Conservation (phyloP, 1,284 basidiomycete genomes). For the Irpex lacteus region DNA sequence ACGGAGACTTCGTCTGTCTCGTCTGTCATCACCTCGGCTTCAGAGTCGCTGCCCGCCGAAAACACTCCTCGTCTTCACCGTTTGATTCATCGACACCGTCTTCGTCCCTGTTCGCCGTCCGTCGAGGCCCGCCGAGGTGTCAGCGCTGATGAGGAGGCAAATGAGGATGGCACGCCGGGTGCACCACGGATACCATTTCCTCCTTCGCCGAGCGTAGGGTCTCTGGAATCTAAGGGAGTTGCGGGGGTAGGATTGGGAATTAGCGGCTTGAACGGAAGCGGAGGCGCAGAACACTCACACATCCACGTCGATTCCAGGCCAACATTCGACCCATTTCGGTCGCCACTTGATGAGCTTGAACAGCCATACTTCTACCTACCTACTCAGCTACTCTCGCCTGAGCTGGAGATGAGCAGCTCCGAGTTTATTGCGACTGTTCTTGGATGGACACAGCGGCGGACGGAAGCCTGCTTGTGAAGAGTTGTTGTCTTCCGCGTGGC, state of each 20-base stretch:
- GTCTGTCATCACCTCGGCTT: neutral
- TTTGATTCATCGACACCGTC: neutral
- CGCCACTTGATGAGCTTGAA: neutral
- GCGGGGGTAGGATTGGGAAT: neutral
- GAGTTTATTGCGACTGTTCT: slow-evolving; percentile 12
- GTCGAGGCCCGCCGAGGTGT: neutral
- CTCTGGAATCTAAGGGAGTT: neutral
- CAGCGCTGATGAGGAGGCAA: neutral
- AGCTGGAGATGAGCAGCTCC: slow-evolving; percentile 11
- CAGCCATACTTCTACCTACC: slow-evolving; percentile 13
- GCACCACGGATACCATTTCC: slow-evolving; percentile 9
- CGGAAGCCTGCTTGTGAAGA: neutral
- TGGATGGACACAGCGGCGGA: slow-evolving; percentile 13
- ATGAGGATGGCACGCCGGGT: neutral
- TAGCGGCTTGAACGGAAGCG: neutral
- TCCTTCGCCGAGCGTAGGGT: neutral
- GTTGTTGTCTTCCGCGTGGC: neutral
- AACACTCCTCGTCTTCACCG: neutral
- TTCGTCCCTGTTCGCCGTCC: neutral
- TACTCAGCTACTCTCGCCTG: slow-evolving; percentile 10
- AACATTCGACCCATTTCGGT: neutral
- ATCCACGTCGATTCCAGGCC: neutral
- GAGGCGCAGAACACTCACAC: neutral
- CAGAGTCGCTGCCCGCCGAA: neutral
- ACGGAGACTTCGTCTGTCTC: neutral